phyloP scores from a whole-genome alignment of 2,329 filamentous ascomycete genomes.

The Paracamarosporium sp. region DNA sequence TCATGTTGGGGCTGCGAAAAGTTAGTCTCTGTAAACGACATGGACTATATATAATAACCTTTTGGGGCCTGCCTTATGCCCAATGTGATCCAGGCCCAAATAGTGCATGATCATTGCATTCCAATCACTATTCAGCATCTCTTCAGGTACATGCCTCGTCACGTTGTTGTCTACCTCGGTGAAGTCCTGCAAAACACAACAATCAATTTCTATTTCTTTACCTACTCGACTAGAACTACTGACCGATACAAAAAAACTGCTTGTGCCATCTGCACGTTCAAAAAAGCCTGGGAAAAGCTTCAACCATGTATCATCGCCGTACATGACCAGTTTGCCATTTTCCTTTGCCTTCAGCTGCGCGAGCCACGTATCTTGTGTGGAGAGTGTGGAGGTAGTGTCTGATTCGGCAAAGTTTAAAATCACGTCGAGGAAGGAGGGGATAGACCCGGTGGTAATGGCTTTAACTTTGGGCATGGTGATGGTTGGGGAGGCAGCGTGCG shows the following conservation, averaged over 20 bases:
- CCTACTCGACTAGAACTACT: conserved; percentile 53
- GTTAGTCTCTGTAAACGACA: conserved; percentile 11
- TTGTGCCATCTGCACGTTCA: conserved; percentile 86
- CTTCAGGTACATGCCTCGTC: conserved; percentile 82
- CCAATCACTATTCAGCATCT: conserved; percentile 83
- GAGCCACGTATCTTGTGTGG: conserved; percentile 93
- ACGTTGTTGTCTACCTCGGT: conserved; percentile 98
- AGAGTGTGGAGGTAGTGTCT: conserved; percentile 86
- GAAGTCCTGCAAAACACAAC: conserved; percentile 72
- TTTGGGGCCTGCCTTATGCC: conserved; percentile 89
- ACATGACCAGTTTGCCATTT: conserved; percentile 83
- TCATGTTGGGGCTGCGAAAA: conserved; percentile 77
- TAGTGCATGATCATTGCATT: conserved; percentile 94
- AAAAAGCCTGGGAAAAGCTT: conserved; percentile 94
- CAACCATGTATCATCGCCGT: conserved; percentile 97
- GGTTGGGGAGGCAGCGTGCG: conserved; percentile 93
- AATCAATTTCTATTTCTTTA: conserved; percentile 43
- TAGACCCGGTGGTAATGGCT: conserved; percentile 94
- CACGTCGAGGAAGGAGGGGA: conserved; percentile 96
- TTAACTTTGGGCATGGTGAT: conserved; percentile 99
- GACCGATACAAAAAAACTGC: conserved; percentile 97
- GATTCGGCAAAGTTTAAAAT: conserved; percentile 96
- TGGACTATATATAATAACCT: conserved; percentile 59
- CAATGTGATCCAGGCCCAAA: conserved; percentile 94
- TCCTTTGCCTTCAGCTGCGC: conserved; percentile 78